Base-by-base conservation (phyloP, 441 rosid genomes). In the Isatis lusitanica region DNA sequence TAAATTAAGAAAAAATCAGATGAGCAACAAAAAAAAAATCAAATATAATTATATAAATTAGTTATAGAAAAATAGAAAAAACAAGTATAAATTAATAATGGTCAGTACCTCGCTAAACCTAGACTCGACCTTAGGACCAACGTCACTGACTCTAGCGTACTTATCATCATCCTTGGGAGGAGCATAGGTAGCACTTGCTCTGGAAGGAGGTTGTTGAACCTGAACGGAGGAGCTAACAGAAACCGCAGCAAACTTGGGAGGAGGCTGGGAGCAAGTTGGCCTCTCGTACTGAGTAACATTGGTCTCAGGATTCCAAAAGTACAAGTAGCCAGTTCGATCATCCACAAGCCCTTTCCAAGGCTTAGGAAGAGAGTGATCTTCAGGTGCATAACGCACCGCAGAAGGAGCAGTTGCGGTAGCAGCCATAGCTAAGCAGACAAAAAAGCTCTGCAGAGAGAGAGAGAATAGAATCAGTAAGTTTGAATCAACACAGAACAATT, bases 331-430 rank as follows among this genome's bases (percentile, higher is more conserved):
- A 17, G 94, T 93, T 68, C 83, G 78, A 5, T 90, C 92, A 84
- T 93, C 97, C 30, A 93, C 93, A 17, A 93, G 84, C 1, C 98
- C 97, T 78, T 79, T 91, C 98, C 98, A 93, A 6, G 97, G 98
- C 76, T 91, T 91, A 15, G 98, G 96, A 24, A 93, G 96, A n/a
- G 94, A 80, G 24, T 90, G 93, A 24, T 93, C 98, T 63, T 91
- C 94, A 0, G 96, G 98, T 11, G 98, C 97, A 51, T 89, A 93
- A 18, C 96, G 84, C 3, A 92, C 88, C 35, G 84, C 52, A 2
- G 84, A 74, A 18, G 87, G 70, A 43, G 87, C 84, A 44, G 88
- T 74, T 0, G 88, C 88, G 31, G 92, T 81, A 31, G 91, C 90
- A 75, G 98, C 89, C 94, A 89, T 91, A 28, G 42, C 62, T 74